A percentile compares a stretch with the other conserved stretches of the same genome.
Evolutionary conservation across 2,329 filamentous ascomycete species (phyloP).

Genomic region (Blastomyces gilchristii): DNA sequence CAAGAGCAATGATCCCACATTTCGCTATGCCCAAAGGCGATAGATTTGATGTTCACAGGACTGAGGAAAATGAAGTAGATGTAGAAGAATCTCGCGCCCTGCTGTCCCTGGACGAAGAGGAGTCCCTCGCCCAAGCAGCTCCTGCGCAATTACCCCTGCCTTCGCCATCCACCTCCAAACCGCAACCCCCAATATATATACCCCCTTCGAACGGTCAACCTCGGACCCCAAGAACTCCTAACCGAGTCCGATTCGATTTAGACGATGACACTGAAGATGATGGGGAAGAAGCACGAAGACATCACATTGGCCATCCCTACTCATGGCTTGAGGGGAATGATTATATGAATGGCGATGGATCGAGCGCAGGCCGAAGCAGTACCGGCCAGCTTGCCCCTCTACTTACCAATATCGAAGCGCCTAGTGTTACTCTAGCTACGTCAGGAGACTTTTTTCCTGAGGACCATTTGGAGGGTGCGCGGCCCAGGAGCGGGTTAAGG

Average conservation of each 20-base stretch:
- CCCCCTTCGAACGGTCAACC: constrained; percentile 36
- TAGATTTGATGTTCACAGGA: constrained; percentile 25
- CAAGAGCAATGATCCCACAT: constrained; percentile 18
- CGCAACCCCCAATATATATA: constrained; percentile 35
- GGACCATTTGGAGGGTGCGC: constrained; percentile 49
- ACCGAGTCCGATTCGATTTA: constrained; percentile 66
- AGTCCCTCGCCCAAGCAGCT: constrained; percentile 21
- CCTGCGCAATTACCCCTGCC: constrained; percentile 18
- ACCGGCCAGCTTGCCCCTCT: constrained; percentile 53
- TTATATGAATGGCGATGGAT: constrained; percentile 41
- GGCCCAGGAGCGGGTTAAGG: constrained; percentile 74
- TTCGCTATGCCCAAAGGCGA: constrained; percentile 36
- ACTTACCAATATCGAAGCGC: constrained; percentile 73
- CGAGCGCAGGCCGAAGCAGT: constrained; percentile 29
- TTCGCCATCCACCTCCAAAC: constrained; percentile 18
- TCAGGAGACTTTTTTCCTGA: constrained; percentile 48
- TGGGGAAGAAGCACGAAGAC: constrained; percentile 27
- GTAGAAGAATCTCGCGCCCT: constrained; percentile 27
- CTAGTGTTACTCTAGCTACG: constrained; percentile 61
- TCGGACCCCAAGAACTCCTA: constrained; percentile 56
- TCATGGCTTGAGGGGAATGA: constrained; percentile 51
- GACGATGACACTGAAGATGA: constrained; percentile 24
- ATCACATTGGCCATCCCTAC: constrained; percentile 18
- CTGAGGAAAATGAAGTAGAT: constrained; percentile 23
- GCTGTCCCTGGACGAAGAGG: constrained; percentile 24